Evolutionary conservation across 768 basidiomycete species (phyloP).

Genomic region (Lyophyllum semitale): DNA sequence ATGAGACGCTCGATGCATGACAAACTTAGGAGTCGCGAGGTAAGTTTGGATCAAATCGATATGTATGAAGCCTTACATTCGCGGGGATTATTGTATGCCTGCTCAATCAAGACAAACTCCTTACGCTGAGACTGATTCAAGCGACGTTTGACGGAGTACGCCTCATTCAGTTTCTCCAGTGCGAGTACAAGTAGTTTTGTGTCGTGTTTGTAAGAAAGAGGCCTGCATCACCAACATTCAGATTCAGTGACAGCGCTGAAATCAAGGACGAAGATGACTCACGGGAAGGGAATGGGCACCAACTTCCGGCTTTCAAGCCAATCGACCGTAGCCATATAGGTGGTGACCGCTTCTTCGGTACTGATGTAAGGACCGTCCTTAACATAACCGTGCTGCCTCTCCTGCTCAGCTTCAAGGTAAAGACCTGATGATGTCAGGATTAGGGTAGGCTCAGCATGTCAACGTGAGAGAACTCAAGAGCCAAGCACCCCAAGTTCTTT

Average conservation of each 20-base stretch:
- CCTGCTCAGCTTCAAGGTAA: slow-evolving; percentile 98
- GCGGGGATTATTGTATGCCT: slow-evolving; percentile 99
- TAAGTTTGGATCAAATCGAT: not conserved
- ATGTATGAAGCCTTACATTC: slow-evolving; percentile 62
- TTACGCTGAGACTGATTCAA: slow-evolving; percentile 98
- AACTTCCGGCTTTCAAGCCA: slow-evolving; percentile 99
- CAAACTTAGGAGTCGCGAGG: slow-evolving; percentile 46
- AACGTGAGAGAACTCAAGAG: slow-evolving; percentile 55
- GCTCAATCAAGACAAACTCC: slow-evolving; percentile 96
- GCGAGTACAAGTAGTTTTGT: slow-evolving; percentile 98
- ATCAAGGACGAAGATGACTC: slow-evolving; percentile 24
- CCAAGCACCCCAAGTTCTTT: slow-evolving; percentile 98
- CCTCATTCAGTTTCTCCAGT: slow-evolving; percentile 97
- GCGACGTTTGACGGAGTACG: slow-evolving; percentile 96
- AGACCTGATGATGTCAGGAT: slow-evolving; percentile 49
- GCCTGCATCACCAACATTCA: slow-evolving; percentile 42
- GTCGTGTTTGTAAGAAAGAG: slow-evolving; percentile 98
- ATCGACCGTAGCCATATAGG: slow-evolving; percentile 98
- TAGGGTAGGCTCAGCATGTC: not conserved
- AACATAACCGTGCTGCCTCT: slow-evolving; percentile 96
- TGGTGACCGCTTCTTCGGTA: slow-evolving; percentile 97
- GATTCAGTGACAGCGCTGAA: not conserved
- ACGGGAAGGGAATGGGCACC: slow-evolving; percentile 98
- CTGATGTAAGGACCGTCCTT: slow-evolving; percentile 99
- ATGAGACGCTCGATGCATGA: slow-evolving; percentile 98